A percentile compares a stretch with the other conserved stretches of the same genome.
phyloP scores from a whole-genome alignment of 768 basidiomycete species.

The Mycena kentingensis region DNA sequence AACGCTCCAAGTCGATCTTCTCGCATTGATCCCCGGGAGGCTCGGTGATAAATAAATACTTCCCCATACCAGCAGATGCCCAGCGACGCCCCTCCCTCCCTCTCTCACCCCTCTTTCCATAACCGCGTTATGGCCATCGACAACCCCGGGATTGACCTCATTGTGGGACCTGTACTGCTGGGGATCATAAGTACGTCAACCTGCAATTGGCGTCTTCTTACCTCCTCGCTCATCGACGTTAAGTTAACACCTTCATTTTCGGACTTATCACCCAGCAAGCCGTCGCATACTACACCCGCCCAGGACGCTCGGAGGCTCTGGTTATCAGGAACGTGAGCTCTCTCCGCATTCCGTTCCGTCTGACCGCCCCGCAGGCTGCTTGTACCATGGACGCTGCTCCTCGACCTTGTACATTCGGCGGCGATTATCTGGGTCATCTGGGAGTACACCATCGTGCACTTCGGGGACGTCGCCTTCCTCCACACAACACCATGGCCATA shows the following conservation, averaged over 20 bases:
- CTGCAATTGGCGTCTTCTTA: not conserved
- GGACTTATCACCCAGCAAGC: conserved; percentile 1
- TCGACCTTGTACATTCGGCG: conserved; percentile 1
- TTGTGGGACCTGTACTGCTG: conserved; percentile 1
- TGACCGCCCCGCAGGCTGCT: not conserved
- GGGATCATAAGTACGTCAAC: conserved; percentile 7
- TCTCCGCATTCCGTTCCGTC: not conserved
- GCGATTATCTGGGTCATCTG: conserved; percentile 2
- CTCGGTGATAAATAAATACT: too few relatives aligned
- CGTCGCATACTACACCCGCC: conserved; percentile 1
- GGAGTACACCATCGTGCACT: conserved; percentile 4
- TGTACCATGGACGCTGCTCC: conserved; percentile 1
- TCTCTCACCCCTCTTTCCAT: too few relatives aligned
- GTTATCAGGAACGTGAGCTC: not conserved
- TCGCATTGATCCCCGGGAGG: too few relatives aligned
- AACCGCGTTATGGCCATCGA: conserved; percentile 2
- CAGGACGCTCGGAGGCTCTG: not conserved
- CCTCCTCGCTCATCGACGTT: not conserved
- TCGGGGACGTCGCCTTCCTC: not conserved
- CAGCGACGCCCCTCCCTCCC: too few relatives aligned
- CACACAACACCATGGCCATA: conserved; percentile 5
- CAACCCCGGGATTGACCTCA: conserved; percentile 5
- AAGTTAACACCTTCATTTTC: conserved; percentile 3
- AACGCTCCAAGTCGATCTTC: too few relatives aligned
- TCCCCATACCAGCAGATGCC: too few relatives aligned